phyloP scores from a whole-genome alignment of 2,329 filamentous ascomycete species.

The Malbranchea cinnamomea region DNA sequence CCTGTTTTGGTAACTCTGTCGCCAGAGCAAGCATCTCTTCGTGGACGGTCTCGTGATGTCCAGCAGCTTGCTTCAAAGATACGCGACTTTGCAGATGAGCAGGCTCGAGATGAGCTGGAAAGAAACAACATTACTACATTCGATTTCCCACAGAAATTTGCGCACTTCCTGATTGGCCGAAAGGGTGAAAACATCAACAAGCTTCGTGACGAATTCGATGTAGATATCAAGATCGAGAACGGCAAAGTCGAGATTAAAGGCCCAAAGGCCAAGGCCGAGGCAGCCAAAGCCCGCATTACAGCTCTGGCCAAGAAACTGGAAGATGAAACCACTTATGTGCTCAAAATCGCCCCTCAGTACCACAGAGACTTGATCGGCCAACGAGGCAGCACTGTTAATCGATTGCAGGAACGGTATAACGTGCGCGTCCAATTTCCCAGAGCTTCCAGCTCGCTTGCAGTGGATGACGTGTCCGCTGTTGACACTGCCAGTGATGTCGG shows the following conservation, averaged over 20 bases:
- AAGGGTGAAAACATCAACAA: constrained; percentile 55
- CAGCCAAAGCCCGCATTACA: constrained; percentile 67
- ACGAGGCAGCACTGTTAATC: constrained; percentile 75
- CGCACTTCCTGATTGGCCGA: constrained; percentile 65
- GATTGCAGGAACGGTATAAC: constrained; percentile 80
- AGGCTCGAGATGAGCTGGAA: constrained; percentile 86
- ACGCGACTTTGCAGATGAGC: constrained; percentile 64
- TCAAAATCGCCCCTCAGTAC: constrained; percentile 88
- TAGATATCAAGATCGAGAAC: constrained; percentile 77
- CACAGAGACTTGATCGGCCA: constrained; percentile 88
- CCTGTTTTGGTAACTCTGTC: constrained; percentile 42
- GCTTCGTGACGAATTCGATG: constrained; percentile 53
- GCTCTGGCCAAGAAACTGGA: constrained; percentile 68
- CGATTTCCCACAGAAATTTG: constrained; percentile 88
- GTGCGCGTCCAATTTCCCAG: constrained; percentile 95
- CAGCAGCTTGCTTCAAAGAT: constrained; percentile 60
- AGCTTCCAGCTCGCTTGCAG: constrained; percentile 26
- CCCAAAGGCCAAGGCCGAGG: constrained; percentile 84
- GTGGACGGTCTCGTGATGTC: constrained; percentile 60
- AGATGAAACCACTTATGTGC: constrained; percentile 71
- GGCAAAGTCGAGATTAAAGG: constrained; percentile 93
- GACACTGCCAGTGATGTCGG: constrained; percentile 54
- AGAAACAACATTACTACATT: constrained; percentile 75
- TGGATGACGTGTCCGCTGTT: constrained; percentile 53
- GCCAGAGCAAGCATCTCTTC: constrained; percentile 48